Conservation (phyloP, 352 stramenopile species). For the Blastocystis sp. region DNA sequence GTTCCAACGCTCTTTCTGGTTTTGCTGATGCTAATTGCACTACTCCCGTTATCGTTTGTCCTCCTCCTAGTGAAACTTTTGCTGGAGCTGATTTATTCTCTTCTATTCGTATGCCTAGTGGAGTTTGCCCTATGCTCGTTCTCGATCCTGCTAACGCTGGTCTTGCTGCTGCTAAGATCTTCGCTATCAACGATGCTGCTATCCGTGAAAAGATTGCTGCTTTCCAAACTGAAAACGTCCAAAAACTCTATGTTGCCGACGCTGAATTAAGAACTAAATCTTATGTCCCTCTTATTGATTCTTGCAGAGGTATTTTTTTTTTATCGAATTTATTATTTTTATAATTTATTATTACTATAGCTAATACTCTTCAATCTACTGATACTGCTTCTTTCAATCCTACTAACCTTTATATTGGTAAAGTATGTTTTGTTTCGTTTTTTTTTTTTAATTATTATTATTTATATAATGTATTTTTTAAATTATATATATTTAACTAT, state of each 20-base stretch:
- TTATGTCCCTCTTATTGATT: slow-evolving; percentile 18
- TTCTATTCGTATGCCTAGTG: slow-evolving; percentile 31
- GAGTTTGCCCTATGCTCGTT: slow-evolving; percentile 33
- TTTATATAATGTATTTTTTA: no score
- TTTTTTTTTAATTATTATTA: no score
- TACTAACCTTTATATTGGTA: slow-evolving; percentile 31
- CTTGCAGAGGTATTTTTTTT: neutral
- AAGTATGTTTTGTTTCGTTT: no score
- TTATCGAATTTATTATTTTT: neutral
- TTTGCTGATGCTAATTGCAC: slow-evolving; percentile 30
- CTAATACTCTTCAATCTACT: slow-evolving; percentile 26
- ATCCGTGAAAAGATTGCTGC: slow-evolving; percentile 1
- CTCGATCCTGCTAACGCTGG: slow-evolving; percentile 20
- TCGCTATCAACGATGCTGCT: slow-evolving; percentile 9
- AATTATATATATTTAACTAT: no score
- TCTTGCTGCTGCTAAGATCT: slow-evolving; percentile 32
- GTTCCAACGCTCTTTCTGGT: slow-evolving; percentile 29
- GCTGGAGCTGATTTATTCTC: slow-evolving; percentile 29
- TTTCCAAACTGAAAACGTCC: slow-evolving; percentile 28
- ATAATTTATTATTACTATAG: no score
- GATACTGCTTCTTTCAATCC: slow-evolving; percentile 21
- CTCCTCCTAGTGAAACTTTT: slow-evolving; percentile 28
- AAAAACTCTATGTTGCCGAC: slow-evolving; percentile 27
- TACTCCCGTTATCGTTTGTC: slow-evolving; percentile 29
- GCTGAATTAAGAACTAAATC: slow-evolving; percentile 34